Conservation (phyloP, 164 flowering plant species). For the Warburgia ugandensis region DNA sequence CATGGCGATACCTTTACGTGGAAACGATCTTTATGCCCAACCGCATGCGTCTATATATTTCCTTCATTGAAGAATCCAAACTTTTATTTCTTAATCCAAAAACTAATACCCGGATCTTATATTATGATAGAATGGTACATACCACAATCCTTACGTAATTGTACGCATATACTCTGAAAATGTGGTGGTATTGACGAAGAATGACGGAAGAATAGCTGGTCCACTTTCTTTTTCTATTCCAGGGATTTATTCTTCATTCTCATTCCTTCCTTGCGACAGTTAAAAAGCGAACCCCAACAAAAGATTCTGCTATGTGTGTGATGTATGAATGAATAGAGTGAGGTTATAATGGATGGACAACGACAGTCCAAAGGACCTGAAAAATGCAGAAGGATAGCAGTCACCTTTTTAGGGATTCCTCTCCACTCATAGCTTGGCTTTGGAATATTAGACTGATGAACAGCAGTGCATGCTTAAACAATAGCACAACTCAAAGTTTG, state of each 20-base stretch:
- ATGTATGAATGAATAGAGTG: constrained; percentile 3
- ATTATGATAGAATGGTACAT: no score
- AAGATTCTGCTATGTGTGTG: constrained; percentile 10
- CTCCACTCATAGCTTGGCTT: constrained; percentile 6
- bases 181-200: no score
- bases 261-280: constrained; percentile 10
- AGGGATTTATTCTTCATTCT: constrained; percentile 4
- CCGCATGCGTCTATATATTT: no score
- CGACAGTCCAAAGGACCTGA: constrained; percentile 7
- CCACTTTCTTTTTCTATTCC: no score
- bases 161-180: no score
- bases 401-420: constrained; percentile 1
- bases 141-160: no score
- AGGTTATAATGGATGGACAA: constrained; percentile 7
- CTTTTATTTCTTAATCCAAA: no score
- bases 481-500: neutral
- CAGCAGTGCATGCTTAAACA: constrained; percentile 1
- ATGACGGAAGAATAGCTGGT: no score
- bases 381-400: constrained; percentile 2
- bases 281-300: constrained; percentile 6
- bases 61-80: no score
- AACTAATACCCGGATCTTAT: no score
- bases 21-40: no score
- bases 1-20: no score
- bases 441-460: constrained; percentile 5